Base-by-base conservation (phyloP, 2,329 filamentous ascomycete species). In the Botrytis elliptica region DNA sequence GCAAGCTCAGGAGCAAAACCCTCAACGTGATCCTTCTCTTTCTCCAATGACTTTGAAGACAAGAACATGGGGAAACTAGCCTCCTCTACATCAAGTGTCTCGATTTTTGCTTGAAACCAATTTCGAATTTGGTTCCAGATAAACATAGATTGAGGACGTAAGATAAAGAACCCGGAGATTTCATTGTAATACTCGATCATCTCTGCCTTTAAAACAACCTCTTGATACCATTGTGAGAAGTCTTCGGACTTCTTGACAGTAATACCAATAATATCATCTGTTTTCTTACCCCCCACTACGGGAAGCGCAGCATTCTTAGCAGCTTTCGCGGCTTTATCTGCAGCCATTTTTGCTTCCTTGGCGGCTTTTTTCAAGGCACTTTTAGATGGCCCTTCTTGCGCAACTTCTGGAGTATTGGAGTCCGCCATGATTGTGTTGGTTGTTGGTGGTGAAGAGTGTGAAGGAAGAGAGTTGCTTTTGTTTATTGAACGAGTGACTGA, bases 1-100 rank as follows among this genome's bases (percentile, higher is more conserved):
- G 93, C 93, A 77, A 96, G 88, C 83, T 96, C 93, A 49, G 96
- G 95, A 70, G 96, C 96, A 83, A 99, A 99, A n/a, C 96, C 96
- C 84, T 99, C 95, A 76, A 99, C 93, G 83, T 99, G 96, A 80
- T 96, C 93, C 88, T 98, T 98, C 84, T 98, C 91, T 75, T 81
- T 81, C 75, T 82, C 81, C 33, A 99, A 85, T 59, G 97, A 97
- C 84, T 97, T 97, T 81, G 93, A 87, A 29, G 94, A 97, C 77
- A 99, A 89, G 85, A 98, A 99, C 83, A 99, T 92, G 75, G 96
- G 96, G 84, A 99, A 99, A 83, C 94, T 97, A 82, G 93, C 93
- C 86, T 99, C 97, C 83, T 96, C 93, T 73, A 98, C 95, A 73
- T 94, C 95, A 86, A 98, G 89, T 68, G 88, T 90, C 87, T 97